A percentile compares a stretch with the other conserved stretches of the same genome.
These are phyloP conservation scores for Gracilaria caudata DNA, from an alignment of 23 red algal species.

Conservation along the genomic window DNA sequence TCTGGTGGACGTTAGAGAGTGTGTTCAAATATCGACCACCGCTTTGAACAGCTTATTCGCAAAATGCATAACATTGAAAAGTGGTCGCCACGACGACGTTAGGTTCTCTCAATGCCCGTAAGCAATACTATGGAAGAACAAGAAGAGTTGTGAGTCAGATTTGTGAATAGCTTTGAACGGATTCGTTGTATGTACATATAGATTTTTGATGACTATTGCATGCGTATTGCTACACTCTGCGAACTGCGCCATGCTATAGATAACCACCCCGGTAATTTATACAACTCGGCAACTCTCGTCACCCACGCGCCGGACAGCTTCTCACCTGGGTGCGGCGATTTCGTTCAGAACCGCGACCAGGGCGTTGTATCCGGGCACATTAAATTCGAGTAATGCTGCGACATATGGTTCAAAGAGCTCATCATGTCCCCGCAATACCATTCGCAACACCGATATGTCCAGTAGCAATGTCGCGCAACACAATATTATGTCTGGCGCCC, in stretches of 20 bases:
- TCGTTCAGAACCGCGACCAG: slow-evolving; percentile 69
- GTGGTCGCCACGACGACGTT: slow-evolving; percentile 15
- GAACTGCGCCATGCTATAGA: neutral
- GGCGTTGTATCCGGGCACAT: slow-evolving; percentile 69
- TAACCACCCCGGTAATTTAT: neutral
- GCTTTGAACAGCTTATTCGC: neutral
- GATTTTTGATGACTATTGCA: slow-evolving; percentile 16
- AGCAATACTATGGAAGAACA: neutral
- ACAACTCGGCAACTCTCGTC: neutral
- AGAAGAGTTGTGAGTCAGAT: neutral
- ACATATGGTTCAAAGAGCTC: slow-evolving; percentile 65
- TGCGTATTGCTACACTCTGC: slow-evolving; percentile 4
- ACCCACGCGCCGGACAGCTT: neutral
- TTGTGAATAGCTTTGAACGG: neutral
- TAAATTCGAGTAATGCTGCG: slow-evolving; percentile 69
- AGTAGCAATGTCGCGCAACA: slow-evolving; percentile 80
- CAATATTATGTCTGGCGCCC: slow-evolving; percentile 61
- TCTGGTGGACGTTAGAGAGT: slow-evolving; percentile 22
- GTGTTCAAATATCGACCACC: neutral
- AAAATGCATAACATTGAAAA: slow-evolving; percentile 17
- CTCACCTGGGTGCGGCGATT: slow-evolving; percentile 55
- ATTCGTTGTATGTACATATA: slow-evolving; percentile 25
- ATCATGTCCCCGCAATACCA: slow-evolving; percentile 43
- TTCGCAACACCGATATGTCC: slow-evolving; percentile 51
- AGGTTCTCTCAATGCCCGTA: neutral